Evolutionary conservation across 805 yeast species (phyloP).

Genomic region (Candida koratica): DNA sequence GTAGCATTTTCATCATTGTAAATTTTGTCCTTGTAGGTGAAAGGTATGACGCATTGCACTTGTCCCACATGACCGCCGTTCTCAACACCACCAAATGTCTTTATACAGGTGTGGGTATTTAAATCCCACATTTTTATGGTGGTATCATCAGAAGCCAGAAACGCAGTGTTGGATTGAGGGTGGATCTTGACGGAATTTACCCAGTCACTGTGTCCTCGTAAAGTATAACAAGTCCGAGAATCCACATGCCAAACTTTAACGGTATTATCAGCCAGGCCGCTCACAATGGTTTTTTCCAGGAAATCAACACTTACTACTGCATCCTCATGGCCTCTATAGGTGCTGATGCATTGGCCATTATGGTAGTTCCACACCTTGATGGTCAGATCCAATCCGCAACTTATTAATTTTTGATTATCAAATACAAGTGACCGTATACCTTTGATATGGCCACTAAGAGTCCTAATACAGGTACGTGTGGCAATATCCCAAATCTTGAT

Average conservation of each 20-base stretch:
- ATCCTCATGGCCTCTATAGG: slow-evolving; percentile 89
- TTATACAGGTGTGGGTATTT: slow-evolving; percentile 69
- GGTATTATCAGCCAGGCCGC: slow-evolving; percentile 90
- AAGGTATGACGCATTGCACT: slow-evolving; percentile 87
- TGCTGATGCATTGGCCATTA: slow-evolving; percentile 90
- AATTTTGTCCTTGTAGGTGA: slow-evolving; percentile 62
- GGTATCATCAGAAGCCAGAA: slow-evolving; percentile 87
- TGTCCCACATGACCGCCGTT: slow-evolving; percentile 88
- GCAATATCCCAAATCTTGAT: slow-evolving; percentile 91
- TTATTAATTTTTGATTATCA: slow-evolving; percentile 83
- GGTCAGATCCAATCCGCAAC: slow-evolving; percentile 88
- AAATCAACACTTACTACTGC: slow-evolving; percentile 84
- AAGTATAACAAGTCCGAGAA: slow-evolving; percentile 83
- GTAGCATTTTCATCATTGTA: slow-evolving; percentile 45
- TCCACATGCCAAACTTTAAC: slow-evolving; percentile 97
- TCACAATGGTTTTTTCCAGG: slow-evolving; percentile 72
- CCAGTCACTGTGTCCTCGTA: slow-evolving; percentile 91
- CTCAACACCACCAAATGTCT: slow-evolving; percentile 71
- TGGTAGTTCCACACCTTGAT: slow-evolving; percentile 95
- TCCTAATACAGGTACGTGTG: slow-evolving; percentile 69
- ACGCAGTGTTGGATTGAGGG: slow-evolving; percentile 69
- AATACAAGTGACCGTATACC: slow-evolving; percentile 84
- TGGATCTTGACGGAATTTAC: slow-evolving; percentile 89
- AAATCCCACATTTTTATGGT: slow-evolving; percentile 96
- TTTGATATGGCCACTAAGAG: slow-evolving; percentile 83